These are phyloP conservation scores for Colletotrichum sp. DNA, from an alignment of 2,329 filamentous ascomycete species.

Conservation along the genomic window DNA sequence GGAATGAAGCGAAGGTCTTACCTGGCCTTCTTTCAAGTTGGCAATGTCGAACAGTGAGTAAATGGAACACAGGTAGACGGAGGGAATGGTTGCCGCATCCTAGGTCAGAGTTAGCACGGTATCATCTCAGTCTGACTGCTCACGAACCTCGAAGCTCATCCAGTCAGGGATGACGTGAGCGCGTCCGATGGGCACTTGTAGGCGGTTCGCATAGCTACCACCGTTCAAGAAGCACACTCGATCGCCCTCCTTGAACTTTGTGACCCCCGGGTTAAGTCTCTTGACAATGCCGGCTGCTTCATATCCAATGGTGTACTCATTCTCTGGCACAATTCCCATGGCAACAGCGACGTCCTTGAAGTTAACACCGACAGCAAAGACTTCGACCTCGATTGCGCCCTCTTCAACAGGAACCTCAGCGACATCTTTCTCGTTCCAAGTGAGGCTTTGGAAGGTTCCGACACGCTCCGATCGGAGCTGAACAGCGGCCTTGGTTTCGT, in stretches of 20 bases:
- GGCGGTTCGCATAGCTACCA: background rate
- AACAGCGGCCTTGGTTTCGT: background rate
- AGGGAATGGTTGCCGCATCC: background rate
- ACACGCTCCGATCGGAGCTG: background rate
- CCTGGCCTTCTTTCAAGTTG: conserved; percentile 25
- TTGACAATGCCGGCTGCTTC: background rate
- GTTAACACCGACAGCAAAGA: background rate
- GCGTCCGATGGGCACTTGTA: background rate
- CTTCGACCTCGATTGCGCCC: background rate
- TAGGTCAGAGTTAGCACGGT: background rate
- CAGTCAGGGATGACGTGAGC: background rate
- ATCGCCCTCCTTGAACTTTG: background rate
- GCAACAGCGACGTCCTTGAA: background rate
- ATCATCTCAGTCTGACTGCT: background rate
- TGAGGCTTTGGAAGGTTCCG: background rate
- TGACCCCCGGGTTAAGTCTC: background rate
- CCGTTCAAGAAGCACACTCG: background rate
- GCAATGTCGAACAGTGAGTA: conserved; percentile 30
- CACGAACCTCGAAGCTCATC: background rate
- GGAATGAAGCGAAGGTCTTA: background rate
- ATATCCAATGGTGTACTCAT: background rate
- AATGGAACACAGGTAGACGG: background rate
- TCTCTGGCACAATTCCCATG: background rate
- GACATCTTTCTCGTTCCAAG: background rate
- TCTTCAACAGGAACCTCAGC: background rate